Evolutionary conservation across 1,284 basidiomycete species (phyloP), one percentile per base, ranked within the genome.

Genomic region (Porodaedalea pini): DNA sequence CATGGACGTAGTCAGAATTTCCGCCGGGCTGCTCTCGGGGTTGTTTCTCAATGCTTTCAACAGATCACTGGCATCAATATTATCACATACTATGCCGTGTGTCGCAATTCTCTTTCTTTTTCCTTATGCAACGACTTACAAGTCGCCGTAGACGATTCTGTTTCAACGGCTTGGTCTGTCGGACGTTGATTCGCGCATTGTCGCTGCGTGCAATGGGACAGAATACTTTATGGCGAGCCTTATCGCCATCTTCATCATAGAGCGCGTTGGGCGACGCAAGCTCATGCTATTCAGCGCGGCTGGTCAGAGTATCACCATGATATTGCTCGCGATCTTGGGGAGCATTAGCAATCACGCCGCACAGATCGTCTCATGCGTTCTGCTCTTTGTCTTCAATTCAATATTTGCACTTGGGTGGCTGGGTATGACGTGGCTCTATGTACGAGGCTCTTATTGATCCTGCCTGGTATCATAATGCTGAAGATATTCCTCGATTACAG

Each of bases 361-460:
- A 1, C 76, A 80, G 51, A 70, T 84, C 56, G 75, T 79, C 10
- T 83, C 81, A 29, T 75, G 81, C 1, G 78, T 82, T 6, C 77
- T 87, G 67, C 77, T 84, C 63, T 87, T 85, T 68, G 70, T 85
- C 32, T 88, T 86, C 70, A 86, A 88, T 65, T 78, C 86, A 32
- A 83, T 84, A 72, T 88, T 87, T 69, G 84, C 84, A 0, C 73
- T 87, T 57, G 86, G 85, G 36, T 87, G 84, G 85, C 77, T 86
- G 67, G 84, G 84, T 21, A 86, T 88, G 81, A 84, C 85, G 4
- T 85, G 84, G 82, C 70, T 86, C 56, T 83, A 83, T 63, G 53
- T 54, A 37, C 21, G 53, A n/a, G n/a, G n/a, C 32, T 19, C 17
- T 15, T 34, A 4, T 36, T 29, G 21, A n/a, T 2, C 2, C 11